Percentiles rank a stretch among this genome's conserved stretches.
Evolutionary conservation across 805 yeast species (phyloP).

Genomic region (Kuraishia hungarica): DNA sequence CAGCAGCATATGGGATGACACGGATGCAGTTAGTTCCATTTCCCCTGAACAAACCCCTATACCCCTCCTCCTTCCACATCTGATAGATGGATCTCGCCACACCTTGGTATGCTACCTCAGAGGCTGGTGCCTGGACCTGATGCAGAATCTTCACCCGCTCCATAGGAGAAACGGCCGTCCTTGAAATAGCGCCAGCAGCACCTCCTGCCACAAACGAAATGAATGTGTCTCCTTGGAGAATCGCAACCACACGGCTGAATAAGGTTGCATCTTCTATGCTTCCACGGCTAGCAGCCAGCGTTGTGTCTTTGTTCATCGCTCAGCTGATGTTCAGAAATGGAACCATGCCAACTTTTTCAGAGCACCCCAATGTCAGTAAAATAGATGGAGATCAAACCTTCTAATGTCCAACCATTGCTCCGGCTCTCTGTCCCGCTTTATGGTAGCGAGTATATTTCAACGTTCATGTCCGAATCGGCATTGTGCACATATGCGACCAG

Average conservation of each 20-base stretch:
- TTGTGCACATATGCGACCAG: background rate
- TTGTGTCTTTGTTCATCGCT: background rate
- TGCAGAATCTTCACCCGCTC: slow-evolving; percentile 89
- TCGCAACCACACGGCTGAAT: background rate
- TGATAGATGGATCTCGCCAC: slow-evolving; percentile 64
- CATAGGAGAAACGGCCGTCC: slow-evolving; percentile 92
- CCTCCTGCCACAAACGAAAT: slow-evolving; percentile 71
- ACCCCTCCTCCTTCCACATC: slow-evolving; percentile 88
- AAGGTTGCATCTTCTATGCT: background rate
- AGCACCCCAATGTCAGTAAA: background rate
- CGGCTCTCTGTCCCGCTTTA: background rate
- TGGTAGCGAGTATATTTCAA: background rate
- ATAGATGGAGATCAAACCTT: background rate
- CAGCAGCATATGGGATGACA: slow-evolving; percentile 90
- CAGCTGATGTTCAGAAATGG: background rate
- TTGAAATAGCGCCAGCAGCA: slow-evolving; percentile 68
- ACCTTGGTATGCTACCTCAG: slow-evolving; percentile 41
- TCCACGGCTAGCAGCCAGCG: background rate
- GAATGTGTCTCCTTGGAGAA: slow-evolving; percentile 38
- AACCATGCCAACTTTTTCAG: background rate
- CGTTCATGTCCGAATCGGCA: background rate
- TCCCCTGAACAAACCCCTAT: slow-evolving; percentile 83
- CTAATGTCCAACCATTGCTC: background rate
- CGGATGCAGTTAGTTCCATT: slow-evolving; percentile 85
- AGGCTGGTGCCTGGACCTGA: slow-evolving; percentile 65